Base-by-base conservation (phyloP, 257 asterid species). In the Datura wrightii region DNA sequence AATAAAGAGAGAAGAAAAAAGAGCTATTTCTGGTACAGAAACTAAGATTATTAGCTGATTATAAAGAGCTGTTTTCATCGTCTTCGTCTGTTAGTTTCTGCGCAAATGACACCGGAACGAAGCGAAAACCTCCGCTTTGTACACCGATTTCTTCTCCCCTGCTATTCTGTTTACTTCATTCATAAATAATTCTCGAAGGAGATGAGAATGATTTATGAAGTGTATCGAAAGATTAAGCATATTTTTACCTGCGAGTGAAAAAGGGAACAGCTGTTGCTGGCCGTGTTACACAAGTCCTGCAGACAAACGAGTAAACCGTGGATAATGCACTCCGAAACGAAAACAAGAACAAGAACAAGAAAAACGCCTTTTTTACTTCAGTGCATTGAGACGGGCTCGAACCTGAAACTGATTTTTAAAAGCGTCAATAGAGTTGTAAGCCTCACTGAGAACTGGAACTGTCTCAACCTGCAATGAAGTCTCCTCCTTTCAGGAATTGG, bases 401-500 rank as follows among this genome's bases (percentile, higher is more conserved):
- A 76, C 82, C 82, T 76, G 46, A 76, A 50, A 50, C 62, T 31
- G 62, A 50, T 76, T 15, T 31, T 31, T 53, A 13, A 76, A 31
- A 76, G 62, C 56, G 1, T 55, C 50, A 16, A 76, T 67, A 67
- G 52, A 14, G 48, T 15, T 39, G 48, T 37, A 67, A 67, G 78
- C 19, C 52, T 67, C 78, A 7, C 3, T 15, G 62, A 76, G 82
- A 62, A 76, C 62, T 24, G 82, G n/a, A 76, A 62, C 8, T 50
- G 62, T 37, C 44, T 6, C 46, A 76, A 34, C 24, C 82, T 31
- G 82, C 62, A 76, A 76, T 8, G 11, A 5, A 50, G 59, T 50
- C 42, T 11, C 3, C 8, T 6, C 62, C 36, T 76, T 50, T 0
- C 48, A 7, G 48, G 82, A 11, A 76, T 6, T 50, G 8, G 46